Evolutionary conservation across 805 yeast species (phyloP), one percentile per base, ranked within the genome.

Genomic region (Candida michaelii): DNA sequence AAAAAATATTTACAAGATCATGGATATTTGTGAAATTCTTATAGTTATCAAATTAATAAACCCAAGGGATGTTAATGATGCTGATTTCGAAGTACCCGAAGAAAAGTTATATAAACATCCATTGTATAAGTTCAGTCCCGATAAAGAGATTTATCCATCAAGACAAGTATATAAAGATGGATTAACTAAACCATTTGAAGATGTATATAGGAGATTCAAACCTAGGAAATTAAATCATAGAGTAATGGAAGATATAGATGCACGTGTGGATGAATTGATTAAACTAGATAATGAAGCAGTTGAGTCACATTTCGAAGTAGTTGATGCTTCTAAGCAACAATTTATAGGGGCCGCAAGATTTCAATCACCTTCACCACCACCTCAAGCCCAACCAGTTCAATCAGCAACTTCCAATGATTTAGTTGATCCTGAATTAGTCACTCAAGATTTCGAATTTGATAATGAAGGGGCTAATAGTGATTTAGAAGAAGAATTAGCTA

Each of bases 11-110:
- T 83, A 85, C 67, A 93, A 93, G 57, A 80, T 95, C 0, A 73
- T 88, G 25, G 98, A 93, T 60, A 71, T 91, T 5, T 79, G 85
- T 42, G 97, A 93, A 63, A 86, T 93, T 69, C 66, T 93, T 39
- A 63, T 90, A 5, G 91, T 91, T 5, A 71, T 89, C 6, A 81
- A 78, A 43, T 67, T 73, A 12, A 57, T 77, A 18, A 59, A 65
- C 43, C 70, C 72, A 4, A 52, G 57, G n/a, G 63, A 62, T 27
- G 50, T 66, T n/a, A 63, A 62, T 42, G 81, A 76, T 37, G 57
- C 53, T 10, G 83, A 77, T 49, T 70, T 77, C 40, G 73, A 63
- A 60, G 69, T 60, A 21, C 77, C 69, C 7, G 51, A 42, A 36
- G 69, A 66, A 15, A 47, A 46, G 33, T 44, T 60, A 14, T 63